Conservation (phyloP, 2,329 filamentous ascomycete species). For the Monosporascus sp. region DNA sequence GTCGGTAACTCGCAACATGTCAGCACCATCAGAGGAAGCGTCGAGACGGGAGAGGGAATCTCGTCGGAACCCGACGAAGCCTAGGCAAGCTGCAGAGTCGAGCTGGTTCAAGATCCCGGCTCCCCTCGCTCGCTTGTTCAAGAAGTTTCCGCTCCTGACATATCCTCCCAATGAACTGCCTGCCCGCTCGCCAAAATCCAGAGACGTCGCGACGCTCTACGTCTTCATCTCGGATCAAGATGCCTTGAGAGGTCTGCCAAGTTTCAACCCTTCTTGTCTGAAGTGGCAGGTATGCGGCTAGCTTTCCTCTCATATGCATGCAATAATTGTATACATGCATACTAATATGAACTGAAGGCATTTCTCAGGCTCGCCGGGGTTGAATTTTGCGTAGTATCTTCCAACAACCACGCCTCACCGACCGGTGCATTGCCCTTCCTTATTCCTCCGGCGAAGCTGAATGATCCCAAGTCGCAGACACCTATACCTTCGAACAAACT, state of each 20-base stretch:
- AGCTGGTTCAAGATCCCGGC: constrained; percentile 58
- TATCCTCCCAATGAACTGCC: constrained; percentile 71
- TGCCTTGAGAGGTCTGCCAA: constrained; percentile 58
- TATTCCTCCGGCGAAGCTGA: constrained; percentile 46
- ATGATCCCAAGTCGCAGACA: constrained; percentile 23
- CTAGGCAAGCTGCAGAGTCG: constrained; percentile 7
- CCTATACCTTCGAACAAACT: constrained; percentile 62
- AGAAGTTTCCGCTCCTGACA: constrained; percentile 71
- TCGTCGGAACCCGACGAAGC: constrained; percentile 4
- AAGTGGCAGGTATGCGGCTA: constrained; percentile 79
- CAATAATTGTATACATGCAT: neutral
- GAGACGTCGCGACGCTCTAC: constrained; percentile 56
- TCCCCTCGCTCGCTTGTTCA: constrained; percentile 78
- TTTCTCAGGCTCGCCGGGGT: constrained; percentile 75
- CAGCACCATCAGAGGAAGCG: no score
- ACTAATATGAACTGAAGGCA: constrained; percentile 46
- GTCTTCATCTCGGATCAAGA: constrained; percentile 68
- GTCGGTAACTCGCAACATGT: no score
- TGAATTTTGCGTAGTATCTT: constrained; percentile 60
- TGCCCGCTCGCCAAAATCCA: constrained; percentile 38
- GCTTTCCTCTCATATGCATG: neutral
- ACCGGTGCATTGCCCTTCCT: constrained; percentile 86
- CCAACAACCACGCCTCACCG: constrained; percentile 90
- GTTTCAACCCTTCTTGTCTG: constrained; percentile 87
- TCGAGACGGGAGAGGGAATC: constrained; percentile 1